These are phyloP conservation scores for Astrephomene gubernaculifera DNA, from an alignment of 139 green algal genomes.

Conservation along the genomic window DNA sequence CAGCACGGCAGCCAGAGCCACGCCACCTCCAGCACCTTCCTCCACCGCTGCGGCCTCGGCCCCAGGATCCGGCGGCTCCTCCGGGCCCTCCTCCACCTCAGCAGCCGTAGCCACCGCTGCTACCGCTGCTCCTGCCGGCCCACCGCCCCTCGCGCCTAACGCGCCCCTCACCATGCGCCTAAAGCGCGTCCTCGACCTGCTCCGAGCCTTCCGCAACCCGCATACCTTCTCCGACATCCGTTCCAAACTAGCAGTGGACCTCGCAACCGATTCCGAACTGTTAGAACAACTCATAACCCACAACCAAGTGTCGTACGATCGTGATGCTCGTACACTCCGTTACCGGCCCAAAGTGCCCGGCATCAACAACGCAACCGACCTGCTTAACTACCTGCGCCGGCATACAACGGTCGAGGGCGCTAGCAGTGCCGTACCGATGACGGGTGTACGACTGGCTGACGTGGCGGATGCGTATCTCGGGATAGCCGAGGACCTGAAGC, in stretches of 20 bases:
- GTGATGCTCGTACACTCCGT: not conserved
- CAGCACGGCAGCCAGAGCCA: not conserved
- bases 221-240: conserved; percentile 12
- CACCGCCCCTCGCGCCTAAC: not conserved
- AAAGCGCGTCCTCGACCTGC: conserved; percentile 23
- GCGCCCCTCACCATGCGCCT: conserved; percentile 18
- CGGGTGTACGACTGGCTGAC: conserved; percentile 17
- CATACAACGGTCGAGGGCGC: conserved; percentile 38
- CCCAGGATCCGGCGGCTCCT: not conserved
- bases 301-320: conserved; percentile 22
- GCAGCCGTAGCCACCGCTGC: not conserved
- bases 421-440: conserved; percentile 14
- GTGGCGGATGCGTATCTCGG: conserved; percentile 21
- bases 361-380: conserved; percentile 26
- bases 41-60: not conserved
- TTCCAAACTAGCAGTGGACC: conserved; percentile 12
- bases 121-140: not conserved
- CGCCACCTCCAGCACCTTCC: not conserved
- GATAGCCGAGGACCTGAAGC: conserved; percentile 14
- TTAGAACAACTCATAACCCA: conserved; percentile 3
- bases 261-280: conserved; percentile 17
- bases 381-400: conserved; percentile 41
- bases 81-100: not conserved
- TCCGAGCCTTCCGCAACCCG: conserved; percentile 11
- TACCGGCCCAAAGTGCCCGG: conserved; percentile 17